Evolutionary conservation across 2,329 filamentous ascomycete species (phyloP), one percentile per base, ranked within the genome.

Genomic region (Claviceps africana): DNA sequence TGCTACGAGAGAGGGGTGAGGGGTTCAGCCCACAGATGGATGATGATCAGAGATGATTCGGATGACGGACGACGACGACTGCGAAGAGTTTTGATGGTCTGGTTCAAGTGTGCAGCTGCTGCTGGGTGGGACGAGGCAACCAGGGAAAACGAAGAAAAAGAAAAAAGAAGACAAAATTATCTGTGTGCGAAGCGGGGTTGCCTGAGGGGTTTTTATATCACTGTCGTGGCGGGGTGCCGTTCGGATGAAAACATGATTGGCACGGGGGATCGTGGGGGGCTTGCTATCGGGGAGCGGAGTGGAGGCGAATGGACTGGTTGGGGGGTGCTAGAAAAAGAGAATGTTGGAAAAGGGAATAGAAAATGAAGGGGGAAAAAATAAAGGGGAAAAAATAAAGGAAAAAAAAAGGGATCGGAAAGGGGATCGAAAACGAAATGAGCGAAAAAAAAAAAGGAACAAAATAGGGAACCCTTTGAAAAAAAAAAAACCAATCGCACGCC

Each of bases 131-230:
- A 9, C 4, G 39, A n/a, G 17, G 19, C 11, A 11, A 33, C n/a
- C n/a, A n/a, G n/a, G n/a, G n/a, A 42, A 28, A 15, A 10, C 37
- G 37, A 40, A 9, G 30, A 5, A 30, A 9, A 19, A 17, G 6
- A 45, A 45, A 5, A 30, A 45, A n/a, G n/a, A n/a, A n/a, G n/a
- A n/a, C n/a, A n/a, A n/a, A 45, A 10, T 17, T 45, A 3, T 31
- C 6, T 13, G 6, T 2, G 4, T 13, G 13, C 19, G 21, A 50
- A 10, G 33, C 6, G 10, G n/a, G 28, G 17, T 37, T 30, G 21
- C 6, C 2, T 44, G 52, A 51, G 52, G 52, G 52, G 28, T 51
- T 51, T 51, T 53, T 48, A 51, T 43, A n/a, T 7, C 33, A 28
- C 7, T 42, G 15, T 21, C 15, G 31, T 17, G 48, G 52, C 46